Percentiles rank a stretch among this genome's conserved stretches.
phyloP scores from a whole-genome alignment of 1,139 yeast genomes.

The Taiozyma sp. region DNA sequence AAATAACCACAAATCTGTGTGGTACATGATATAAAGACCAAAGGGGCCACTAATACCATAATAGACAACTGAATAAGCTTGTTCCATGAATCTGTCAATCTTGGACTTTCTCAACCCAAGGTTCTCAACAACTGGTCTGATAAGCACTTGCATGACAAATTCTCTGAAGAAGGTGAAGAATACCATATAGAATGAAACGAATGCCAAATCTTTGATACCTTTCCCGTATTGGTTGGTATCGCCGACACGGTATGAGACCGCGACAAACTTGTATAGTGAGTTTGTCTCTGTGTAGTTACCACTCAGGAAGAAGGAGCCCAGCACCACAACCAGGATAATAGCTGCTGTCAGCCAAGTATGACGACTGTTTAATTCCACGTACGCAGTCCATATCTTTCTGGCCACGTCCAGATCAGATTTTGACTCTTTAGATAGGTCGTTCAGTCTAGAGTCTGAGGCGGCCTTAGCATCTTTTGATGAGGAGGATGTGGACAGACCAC shows the following conservation, averaged over 20 bases:
- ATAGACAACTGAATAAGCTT: conserved; percentile 78
- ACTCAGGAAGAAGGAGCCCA: conserved; percentile 40
- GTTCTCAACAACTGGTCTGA: conserved; percentile 62
- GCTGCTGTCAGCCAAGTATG: conserved; percentile 82
- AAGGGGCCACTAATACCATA: conserved; percentile 79
- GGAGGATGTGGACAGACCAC: conserved; percentile 35
- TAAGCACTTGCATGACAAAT: conserved; percentile 77
- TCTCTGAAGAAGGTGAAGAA: conserved; percentile 91
- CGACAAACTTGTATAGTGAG: conserved; percentile 59
- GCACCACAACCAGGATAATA: conserved; percentile 37
- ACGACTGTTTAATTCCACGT: conserved; percentile 58
- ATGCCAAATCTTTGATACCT: conserved; percentile 78
- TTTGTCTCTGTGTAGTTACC: conserved; percentile 54
- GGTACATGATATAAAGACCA: conserved; percentile 85
- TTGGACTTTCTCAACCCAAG: conserved; percentile 58
- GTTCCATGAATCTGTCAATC: conserved; percentile 85
- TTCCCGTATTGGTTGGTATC: conserved; percentile 58
- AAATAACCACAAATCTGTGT: conserved; percentile 84
- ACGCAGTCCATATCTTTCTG: conserved; percentile 48
- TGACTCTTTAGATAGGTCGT: conserved; percentile 26
- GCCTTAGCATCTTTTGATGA: conserved; percentile 28
- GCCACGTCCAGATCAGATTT: conserved; percentile 30
- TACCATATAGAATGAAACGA: conserved; percentile 75
- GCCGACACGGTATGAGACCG: conserved; percentile 60
- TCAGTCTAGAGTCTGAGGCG: conserved; percentile 26